Conservation (phyloP, 352 stramenopile species). For the Phytophthora pisi region DNA sequence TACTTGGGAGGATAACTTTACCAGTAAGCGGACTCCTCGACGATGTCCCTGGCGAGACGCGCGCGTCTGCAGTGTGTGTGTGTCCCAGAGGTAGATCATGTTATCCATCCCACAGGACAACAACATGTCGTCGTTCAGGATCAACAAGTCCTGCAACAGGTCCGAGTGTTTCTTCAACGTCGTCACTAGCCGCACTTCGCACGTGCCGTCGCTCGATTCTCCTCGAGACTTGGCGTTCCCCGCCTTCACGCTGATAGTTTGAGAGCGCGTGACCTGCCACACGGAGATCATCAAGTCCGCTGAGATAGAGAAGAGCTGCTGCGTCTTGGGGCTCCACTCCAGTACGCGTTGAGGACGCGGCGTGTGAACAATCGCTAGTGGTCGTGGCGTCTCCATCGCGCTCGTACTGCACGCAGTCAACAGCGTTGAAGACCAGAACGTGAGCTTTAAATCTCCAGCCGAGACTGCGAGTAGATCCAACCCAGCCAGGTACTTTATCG, state of each 20-base stretch:
- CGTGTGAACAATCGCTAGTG: conserved; percentile 69
- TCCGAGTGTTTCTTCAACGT: conserved; percentile 75
- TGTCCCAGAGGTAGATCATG: conserved; percentile 79
- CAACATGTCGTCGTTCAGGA: conserved; percentile 74
- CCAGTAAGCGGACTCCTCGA: conserved; percentile 62
- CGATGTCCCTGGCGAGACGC: conserved; percentile 63
- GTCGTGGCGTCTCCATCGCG: conserved; percentile 64
- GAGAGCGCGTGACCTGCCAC: conserved; percentile 50
- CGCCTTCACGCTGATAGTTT: conserved; percentile 16
- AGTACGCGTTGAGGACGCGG: conserved; percentile 71
- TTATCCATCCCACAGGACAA: conserved; percentile 81
- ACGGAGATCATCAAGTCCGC: conserved; percentile 74
- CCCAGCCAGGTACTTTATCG: conserved; percentile 64
- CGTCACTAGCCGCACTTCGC: conserved; percentile 56
- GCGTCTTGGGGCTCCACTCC: conserved; percentile 63
- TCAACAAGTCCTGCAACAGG: conserved; percentile 70
- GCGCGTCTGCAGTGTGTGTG: conserved; percentile 49
- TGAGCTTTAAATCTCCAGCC: conserved; percentile 77
- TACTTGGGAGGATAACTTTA: conserved; percentile 67
- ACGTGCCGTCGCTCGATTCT: conserved; percentile 43
- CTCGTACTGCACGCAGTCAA: conserved; percentile 68
- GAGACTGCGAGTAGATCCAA: conserved; percentile 75
- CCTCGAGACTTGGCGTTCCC: conserved; percentile 22
- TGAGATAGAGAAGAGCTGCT: conserved; percentile 75
- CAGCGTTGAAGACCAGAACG: conserved; percentile 71